Base-by-base conservation (phyloP, 331 rosid genomes). In the Quercus phellos region DNA sequence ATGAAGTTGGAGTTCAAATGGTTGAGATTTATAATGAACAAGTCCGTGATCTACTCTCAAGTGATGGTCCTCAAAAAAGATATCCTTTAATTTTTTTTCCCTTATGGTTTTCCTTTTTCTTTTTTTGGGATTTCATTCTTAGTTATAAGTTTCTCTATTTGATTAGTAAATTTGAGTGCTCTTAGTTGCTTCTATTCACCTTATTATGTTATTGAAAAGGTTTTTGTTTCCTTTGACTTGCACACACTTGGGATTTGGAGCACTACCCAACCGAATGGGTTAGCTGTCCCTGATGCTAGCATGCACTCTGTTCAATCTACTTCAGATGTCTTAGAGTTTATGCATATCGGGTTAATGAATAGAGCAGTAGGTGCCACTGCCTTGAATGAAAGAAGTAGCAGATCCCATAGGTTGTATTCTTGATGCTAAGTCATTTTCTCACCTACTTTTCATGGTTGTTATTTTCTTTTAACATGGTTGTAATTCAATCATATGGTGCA, bases 161-260 rank as follows among this genome's bases (percentile, higher is more conserved):
- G 30, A 43, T 42, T 43, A 32, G 21, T 27, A 1, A 55, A 32
- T 38, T 68, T 11, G 29, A 60, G n/a, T 38, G 18, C 29, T 61
- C 17, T 3, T 61, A 26, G 67, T 69, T 78, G 56, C 22, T 66
- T 54, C 46, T 59, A 24, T 42, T 42, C 51, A 69, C 18, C 50
- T 73, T n/a, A 72, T 51, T 80, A 67, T 69, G 21, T 16, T 74
- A 74, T 61, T 9, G 53, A 55, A 80, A 26, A 50, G 30, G 54
- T 22, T 18, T 58, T 80, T 56, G 68, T 85, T 90, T 90, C 89
- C 94, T 85, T 85, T 95, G 83, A 93, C 96, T 91, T 93, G 88
- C 99, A 83, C 93, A 95, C 99, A 90, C 99, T 95, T 77, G 99
- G 99, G 96, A 95, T 95, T 89, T 95, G 97, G 97, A 95, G 75